These are phyloP conservation scores for Rubia tinctorum DNA, from an alignment of 305 asterid species.

Conservation along the genomic window DNA sequence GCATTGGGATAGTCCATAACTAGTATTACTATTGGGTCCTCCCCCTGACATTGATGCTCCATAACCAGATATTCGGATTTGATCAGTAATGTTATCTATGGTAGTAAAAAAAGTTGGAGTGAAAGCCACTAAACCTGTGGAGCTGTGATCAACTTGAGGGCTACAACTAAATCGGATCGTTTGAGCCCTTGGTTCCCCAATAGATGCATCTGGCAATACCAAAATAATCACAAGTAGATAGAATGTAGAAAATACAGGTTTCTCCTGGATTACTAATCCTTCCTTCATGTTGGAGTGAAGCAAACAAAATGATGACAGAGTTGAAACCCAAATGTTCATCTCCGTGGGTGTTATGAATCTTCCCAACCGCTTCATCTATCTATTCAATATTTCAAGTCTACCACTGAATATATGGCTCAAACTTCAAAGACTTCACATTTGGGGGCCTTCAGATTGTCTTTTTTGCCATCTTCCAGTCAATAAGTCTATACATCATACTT, in stretches of 20 bases:
- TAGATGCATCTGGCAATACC: constrained; percentile 12
- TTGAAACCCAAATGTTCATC: background rate
- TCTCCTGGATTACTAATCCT: background rate
- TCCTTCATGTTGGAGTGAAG: background rate
- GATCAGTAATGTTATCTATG: constrained; percentile 17
- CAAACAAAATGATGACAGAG: background rate
- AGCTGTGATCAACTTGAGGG: background rate
- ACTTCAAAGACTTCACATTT: no score
- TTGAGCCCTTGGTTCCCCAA: constrained; percentile 13
- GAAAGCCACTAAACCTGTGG: background rate
- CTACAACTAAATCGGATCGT: constrained; percentile 17
- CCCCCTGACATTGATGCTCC: constrained; percentile 23
- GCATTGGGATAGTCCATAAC: constrained; percentile 36
- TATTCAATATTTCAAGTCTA: background rate
- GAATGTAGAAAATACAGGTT: constrained; percentile 3
- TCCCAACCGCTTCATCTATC: background rate
- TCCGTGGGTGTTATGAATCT: background rate
- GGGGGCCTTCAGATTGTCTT: background rate
- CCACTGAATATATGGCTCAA: background rate
- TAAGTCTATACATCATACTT: background rate
- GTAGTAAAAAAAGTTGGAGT: constrained; percentile 18
- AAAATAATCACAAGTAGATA: background rate
- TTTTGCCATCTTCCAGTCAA: background rate
- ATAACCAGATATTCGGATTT: constrained; percentile 17
- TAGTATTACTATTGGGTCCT: background rate